These are phyloP conservation scores for Massospora cicadina DNA, from an alignment of 371 early-diverging fungal species.

Conservation along the genomic window DNA sequence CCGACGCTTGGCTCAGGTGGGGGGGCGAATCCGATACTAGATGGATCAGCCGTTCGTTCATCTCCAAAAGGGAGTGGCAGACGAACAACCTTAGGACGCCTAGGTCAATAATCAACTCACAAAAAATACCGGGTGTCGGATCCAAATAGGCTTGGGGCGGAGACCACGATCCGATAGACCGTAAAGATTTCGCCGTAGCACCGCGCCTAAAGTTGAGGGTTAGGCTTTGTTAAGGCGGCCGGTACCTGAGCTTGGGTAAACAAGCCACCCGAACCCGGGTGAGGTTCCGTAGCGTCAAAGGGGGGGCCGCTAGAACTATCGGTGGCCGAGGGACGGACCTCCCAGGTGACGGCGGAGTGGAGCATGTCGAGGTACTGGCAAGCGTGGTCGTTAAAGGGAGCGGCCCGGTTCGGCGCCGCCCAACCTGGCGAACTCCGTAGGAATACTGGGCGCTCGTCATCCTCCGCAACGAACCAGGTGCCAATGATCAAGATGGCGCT, in stretches of 20 bases:
- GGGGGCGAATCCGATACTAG: neutral
- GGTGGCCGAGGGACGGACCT: neutral
- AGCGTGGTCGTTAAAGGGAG: neutral
- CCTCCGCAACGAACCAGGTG: slow-evolving; percentile 40
- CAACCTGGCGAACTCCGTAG: neutral
- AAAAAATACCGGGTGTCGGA: neutral
- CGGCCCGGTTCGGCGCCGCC: neutral
- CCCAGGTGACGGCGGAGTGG: neutral
- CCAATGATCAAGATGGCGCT: slow-evolving; percentile 52
- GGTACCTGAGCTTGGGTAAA: neutral
- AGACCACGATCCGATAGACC: neutral
- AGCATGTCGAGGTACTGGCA: neutral
- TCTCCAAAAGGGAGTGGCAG: slow-evolving; percentile 1
- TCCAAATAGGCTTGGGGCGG: neutral
- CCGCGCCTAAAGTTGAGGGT: neutral
- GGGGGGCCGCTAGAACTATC: neutral
- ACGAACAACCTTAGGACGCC: neutral
- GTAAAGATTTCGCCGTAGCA: slow-evolving; percentile 1
- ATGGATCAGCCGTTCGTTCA: slow-evolving; percentile 2
- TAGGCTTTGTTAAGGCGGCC: neutral
- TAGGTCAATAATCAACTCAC: neutral
- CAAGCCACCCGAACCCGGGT: neutral
- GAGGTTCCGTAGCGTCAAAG: neutral
- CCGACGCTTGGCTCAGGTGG: neutral
- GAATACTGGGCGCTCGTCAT: slow-evolving; percentile 13